Evolutionary conservation across 805 yeast genomes (phyloP).

Genomic region (Yamadazyma philogaea): DNA sequence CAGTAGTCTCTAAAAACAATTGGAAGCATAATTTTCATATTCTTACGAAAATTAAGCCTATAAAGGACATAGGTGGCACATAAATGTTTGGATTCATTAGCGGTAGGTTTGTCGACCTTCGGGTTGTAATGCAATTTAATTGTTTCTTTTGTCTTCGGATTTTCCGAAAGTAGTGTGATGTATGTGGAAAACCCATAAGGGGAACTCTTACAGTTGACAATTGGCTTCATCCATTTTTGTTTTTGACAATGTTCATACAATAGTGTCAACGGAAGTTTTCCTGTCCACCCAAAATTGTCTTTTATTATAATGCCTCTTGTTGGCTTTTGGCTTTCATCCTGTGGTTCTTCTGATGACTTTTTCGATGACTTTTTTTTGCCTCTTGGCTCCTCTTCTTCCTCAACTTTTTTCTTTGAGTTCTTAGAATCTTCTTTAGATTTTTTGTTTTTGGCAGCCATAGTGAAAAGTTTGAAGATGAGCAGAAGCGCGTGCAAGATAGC

Average conservation of each 20-base stretch:
- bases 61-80: constrained; percentile 88
- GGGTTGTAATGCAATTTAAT: constrained; percentile 57
- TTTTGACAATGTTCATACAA: constrained; percentile 86
- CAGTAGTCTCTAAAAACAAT: constrained; percentile 76
- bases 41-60: constrained; percentile 75
- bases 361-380: neutral
- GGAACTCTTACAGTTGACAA: constrained; percentile 60
- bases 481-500: neutral
- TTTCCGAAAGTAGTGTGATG: constrained; percentile 63
- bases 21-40: constrained; percentile 84
- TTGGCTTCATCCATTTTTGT: constrained; percentile 84
- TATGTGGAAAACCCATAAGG: constrained; percentile 59
- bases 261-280: constrained; percentile 84
- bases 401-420: constrained; percentile 1
- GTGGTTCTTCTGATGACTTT: neutral
- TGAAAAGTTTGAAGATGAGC: neutral
- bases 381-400: constrained; percentile 1
- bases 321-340: constrained; percentile 23
- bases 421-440: constrained; percentile 1
- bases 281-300: constrained; percentile 85
- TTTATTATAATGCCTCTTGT: constrained; percentile 41
- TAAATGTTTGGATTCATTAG: constrained; percentile 84
- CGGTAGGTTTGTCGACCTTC: constrained; percentile 63
- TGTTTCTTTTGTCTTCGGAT: constrained; percentile 75
- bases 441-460: constrained; percentile 13